Conservation (phyloP, 805 yeast genomes). For the Diddensiella santjacobensis region DNA sequence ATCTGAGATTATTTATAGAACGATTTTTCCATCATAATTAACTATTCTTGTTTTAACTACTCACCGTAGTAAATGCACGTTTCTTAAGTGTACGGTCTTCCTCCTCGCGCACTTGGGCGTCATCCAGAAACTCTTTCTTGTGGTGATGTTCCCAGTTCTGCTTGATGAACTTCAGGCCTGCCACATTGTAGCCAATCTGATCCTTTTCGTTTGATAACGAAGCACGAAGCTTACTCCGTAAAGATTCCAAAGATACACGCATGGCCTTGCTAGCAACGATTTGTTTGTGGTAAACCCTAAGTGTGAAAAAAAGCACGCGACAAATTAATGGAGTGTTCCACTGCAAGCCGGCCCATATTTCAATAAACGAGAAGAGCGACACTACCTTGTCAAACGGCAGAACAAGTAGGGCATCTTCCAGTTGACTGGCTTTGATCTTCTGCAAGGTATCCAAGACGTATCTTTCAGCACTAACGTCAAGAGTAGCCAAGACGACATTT, state of each 20-base stretch:
- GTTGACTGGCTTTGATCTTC: slow-evolving; percentile 74
- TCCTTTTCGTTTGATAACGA: slow-evolving; percentile 50
- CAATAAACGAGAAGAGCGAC: slow-evolving; percentile 66
- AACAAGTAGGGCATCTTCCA: slow-evolving; percentile 89
- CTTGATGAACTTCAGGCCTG: slow-evolving; percentile 71
- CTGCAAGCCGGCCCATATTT: slow-evolving; percentile 57
- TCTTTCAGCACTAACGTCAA: slow-evolving; percentile 65
- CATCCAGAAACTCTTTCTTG: slow-evolving; percentile 68
- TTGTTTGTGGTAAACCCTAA: slow-evolving; percentile 74
- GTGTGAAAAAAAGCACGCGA: slow-evolving; percentile 68
- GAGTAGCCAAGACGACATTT: slow-evolving; percentile 70
- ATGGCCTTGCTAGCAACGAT: slow-evolving; percentile 49
- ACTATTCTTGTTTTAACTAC: background rate
- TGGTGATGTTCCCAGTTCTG: slow-evolving; percentile 79
- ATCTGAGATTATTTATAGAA: background rate
- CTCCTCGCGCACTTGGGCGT: slow-evolving; percentile 49
- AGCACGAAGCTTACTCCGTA: slow-evolving; percentile 58
- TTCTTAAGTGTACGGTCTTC: slow-evolving; percentile 59
- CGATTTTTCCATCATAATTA: slow-evolving; percentile 4
- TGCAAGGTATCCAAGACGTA: slow-evolving; percentile 70
- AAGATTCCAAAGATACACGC: slow-evolving; percentile 59
- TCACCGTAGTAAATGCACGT: slow-evolving; percentile 50
- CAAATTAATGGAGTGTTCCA: slow-evolving; percentile 62
- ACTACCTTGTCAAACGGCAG: slow-evolving; percentile 83
- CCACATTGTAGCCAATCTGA: slow-evolving; percentile 77